Evolutionary conservation across 768 basidiomycete genomes (phyloP).

Genomic region (Hydnum rufescens): DNA sequence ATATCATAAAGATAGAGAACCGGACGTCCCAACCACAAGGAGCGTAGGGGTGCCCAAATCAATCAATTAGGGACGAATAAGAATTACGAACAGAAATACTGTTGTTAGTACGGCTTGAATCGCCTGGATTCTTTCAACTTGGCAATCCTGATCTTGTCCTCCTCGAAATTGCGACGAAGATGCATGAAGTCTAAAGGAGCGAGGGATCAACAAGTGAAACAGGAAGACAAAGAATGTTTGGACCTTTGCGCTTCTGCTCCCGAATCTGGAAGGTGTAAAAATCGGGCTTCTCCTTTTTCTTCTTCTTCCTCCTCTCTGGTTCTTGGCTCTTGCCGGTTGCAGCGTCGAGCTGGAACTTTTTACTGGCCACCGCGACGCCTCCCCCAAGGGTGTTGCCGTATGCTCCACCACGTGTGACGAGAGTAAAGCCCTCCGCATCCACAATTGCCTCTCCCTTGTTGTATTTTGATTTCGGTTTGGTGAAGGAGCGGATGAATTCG

Average conservation of each 20-base stretch:
- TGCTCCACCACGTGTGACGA: slow-evolving; percentile 80
- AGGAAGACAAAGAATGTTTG: slow-evolving; percentile 9
- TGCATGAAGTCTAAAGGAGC: slow-evolving; percentile 29
- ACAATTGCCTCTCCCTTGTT: slow-evolving; percentile 74
- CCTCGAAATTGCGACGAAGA: slow-evolving; percentile 63
- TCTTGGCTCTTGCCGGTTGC: slow-evolving; percentile 15
- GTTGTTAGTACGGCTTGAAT: slow-evolving; percentile 67
- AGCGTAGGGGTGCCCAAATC: too few species aligned
- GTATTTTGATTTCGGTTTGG: slow-evolving; percentile 39
- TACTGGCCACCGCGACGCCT: slow-evolving; percentile 44
- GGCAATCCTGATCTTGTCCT: slow-evolving; percentile 71
- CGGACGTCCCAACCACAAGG: too few species aligned
- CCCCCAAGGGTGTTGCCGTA: slow-evolving; percentile 80
- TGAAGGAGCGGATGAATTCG: slow-evolving; percentile 33
- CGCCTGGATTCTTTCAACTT: slow-evolving; percentile 56
- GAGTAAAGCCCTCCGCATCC: slow-evolving; percentile 87
- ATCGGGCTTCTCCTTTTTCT: slow-evolving; percentile 41
- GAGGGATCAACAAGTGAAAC: slow-evolving; percentile 11
- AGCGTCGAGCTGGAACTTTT: slow-evolving; percentile 26
- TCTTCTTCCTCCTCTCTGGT: slow-evolving; percentile 26
- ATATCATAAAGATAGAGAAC: too few species aligned
- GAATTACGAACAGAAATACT: not conserved
- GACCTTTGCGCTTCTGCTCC: slow-evolving; percentile 74
- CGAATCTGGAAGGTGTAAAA: slow-evolving; percentile 87
- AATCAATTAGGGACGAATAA: too few species aligned